These are phyloP conservation scores for Debaryomyces hansenii DNA, from an alignment of 805 yeast species.

Conservation along the genomic window DNA sequence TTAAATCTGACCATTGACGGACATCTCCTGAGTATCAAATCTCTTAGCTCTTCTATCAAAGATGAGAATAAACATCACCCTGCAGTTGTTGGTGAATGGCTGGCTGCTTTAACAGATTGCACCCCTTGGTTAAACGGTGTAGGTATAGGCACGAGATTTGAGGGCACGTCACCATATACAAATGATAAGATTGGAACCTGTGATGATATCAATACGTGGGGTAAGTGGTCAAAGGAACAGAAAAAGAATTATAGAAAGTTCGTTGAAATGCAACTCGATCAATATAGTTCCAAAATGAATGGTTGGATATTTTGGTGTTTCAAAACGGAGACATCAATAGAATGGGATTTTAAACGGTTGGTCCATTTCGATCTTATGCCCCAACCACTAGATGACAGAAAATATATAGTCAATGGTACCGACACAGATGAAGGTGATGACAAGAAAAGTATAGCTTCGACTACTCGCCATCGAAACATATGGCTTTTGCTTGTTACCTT, in stretches of 20 bases:
- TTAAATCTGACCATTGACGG: conserved; percentile 29
- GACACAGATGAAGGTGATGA: conserved; percentile 21
- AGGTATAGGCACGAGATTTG: conserved; percentile 65
- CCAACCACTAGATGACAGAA: conserved; percentile 47
- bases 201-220: conserved; percentile 32
- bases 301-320: conserved; percentile 77
- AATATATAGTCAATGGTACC: conserved; percentile 33
- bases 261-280: conserved; percentile 61
- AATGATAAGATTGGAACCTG: conserved; percentile 43
- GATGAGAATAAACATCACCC: conserved; percentile 42
- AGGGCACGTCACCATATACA: conserved; percentile 39
- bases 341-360: conserved; percentile 63
- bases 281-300: conserved; percentile 41
- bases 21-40: conserved; percentile 29
- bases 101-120: conserved; percentile 71
- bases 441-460: neutral
- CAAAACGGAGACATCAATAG: conserved; percentile 64
- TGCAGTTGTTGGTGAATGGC: conserved; percentile 68
- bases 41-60: conserved; percentile 32
- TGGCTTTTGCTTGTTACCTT: neutral
- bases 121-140: conserved; percentile 70
- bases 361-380: conserved; percentile 57
- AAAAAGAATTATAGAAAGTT: conserved; percentile 49
- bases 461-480: neutral
- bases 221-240: conserved; percentile 44